Percentiles rank a stretch among this genome's conserved stretches.
phyloP scores from a whole-genome alignment of 306 rosid species.

The Sechiopsis laciniata region DNA sequence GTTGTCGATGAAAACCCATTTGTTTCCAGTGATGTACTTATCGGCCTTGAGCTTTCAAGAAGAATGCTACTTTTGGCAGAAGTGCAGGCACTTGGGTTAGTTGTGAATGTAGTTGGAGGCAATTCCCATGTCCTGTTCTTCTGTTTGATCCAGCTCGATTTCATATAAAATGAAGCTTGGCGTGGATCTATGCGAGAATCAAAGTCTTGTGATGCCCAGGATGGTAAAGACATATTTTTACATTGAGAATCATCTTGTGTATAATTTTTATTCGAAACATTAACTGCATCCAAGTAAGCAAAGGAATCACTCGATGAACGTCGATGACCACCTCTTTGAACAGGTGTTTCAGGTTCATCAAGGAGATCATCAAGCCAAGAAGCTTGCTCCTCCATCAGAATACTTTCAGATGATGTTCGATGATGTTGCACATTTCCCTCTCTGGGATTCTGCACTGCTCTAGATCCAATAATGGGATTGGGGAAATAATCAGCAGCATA shows the following conservation, averaged over 20 bases:
- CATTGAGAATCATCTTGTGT: conserved; percentile 13
- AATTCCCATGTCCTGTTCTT: conserved; percentile 72
- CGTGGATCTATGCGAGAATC: conserved; percentile 59
- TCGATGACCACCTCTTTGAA: conserved; percentile 21
- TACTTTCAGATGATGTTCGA: conserved; percentile 27
- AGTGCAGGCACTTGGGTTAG: conserved; percentile 39
- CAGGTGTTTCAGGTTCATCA: conserved; percentile 31
- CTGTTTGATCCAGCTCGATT: conserved; percentile 55
- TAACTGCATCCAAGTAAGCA: conserved; percentile 16
- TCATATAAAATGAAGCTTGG: conserved; percentile 51
- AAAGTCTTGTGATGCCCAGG: conserved; percentile 65
- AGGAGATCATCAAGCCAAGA: conserved; percentile 37
- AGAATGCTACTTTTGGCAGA: conserved; percentile 42
- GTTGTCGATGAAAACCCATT: conserved; percentile 33
- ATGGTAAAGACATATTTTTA: conserved; percentile 17
- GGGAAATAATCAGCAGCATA: conserved; percentile 16
- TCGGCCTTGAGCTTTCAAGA: conserved; percentile 11
- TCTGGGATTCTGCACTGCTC: neutral
- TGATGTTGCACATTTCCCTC: conserved; percentile 24
- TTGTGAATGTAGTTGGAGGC: conserved; percentile 34
- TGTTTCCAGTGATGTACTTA: conserved; percentile 16
- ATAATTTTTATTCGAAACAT: conserved; percentile 12
- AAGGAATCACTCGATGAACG: conserved; percentile 36
- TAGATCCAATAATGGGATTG: conserved; percentile 10
- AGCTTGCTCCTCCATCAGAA: conserved; percentile 27